These are phyloP conservation scores for Heritiera fomes DNA, from an alignment of 345 rosid species.

Conservation along the genomic window DNA sequence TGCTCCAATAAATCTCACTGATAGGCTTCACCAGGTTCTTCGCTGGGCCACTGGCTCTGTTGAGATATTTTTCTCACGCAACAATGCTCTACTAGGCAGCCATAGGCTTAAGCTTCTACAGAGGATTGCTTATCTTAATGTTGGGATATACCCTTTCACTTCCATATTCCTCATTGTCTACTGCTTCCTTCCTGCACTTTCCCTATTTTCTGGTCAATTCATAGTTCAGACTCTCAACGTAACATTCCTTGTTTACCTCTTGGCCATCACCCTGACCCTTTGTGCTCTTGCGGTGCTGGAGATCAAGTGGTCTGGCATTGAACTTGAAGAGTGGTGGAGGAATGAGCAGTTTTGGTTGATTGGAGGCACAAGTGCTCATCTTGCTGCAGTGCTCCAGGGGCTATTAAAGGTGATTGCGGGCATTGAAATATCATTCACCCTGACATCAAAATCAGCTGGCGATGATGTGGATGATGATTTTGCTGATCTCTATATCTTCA, in stretches of 20 bases:
- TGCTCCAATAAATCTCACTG: slow-evolving; percentile 76
- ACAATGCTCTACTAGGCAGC: slow-evolving; percentile 69
- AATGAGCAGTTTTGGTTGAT: slow-evolving; percentile 93
- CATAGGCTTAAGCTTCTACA: slow-evolving; percentile 59
- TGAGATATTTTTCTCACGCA: slow-evolving; percentile 82
- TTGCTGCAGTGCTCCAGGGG: slow-evolving; percentile 82
- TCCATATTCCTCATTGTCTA: slow-evolving; percentile 76
- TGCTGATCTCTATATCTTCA: slow-evolving; percentile 67
- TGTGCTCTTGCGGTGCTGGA: slow-evolving; percentile 71
- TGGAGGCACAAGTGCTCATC: slow-evolving; percentile 87
- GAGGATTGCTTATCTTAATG: slow-evolving; percentile 80
- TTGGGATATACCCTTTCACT: slow-evolving; percentile 83
- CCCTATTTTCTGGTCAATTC: slow-evolving; percentile 69
- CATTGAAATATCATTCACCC: slow-evolving; percentile 72
- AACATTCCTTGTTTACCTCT: slow-evolving; percentile 61
- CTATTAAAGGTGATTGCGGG: slow-evolving; percentile 78
- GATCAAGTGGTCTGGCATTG: slow-evolving; percentile 77
- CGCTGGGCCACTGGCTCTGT: slow-evolving; percentile 91
- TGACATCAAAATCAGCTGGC: slow-evolving; percentile 66
- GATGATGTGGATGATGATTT: slow-evolving; percentile 70
- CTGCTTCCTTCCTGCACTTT: slow-evolving; percentile 83
- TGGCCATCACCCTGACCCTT: slow-evolving; percentile 57
- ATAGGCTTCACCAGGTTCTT: slow-evolving; percentile 82
- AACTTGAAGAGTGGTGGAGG: slow-evolving; percentile 89
- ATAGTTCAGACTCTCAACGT: slow-evolving; percentile 53